Evolutionary conservation across 2,329 filamentous ascomycete species (phyloP).

Genomic region (Chaetothyriales sp.): DNA sequence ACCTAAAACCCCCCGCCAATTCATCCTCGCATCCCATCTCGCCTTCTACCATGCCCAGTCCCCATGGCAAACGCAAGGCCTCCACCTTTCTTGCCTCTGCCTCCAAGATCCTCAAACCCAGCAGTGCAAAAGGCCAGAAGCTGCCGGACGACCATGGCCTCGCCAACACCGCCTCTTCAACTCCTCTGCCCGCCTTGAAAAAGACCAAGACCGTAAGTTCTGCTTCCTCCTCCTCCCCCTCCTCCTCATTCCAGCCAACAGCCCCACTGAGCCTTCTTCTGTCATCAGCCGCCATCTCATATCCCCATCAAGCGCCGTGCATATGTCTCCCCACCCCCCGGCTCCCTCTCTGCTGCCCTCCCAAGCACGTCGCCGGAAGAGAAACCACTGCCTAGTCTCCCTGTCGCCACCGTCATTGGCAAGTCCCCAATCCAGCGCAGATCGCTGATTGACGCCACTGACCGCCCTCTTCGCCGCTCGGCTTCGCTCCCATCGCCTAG

Average conservation of each 20-base stretch:
- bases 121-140: not conserved
- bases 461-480: constrained; percentile 19
- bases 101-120: not conserved
- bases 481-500: constrained; percentile 8
- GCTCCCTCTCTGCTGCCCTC: too few species aligned
- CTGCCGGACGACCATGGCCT: not conserved
- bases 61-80: not conserved
- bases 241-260: not conserved
- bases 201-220: not conserved
- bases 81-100: not conserved
- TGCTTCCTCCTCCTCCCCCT: not conserved
- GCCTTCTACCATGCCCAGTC: not conserved
- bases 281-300: not conserved
- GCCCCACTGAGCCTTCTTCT: not conserved
- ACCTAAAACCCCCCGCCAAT: not conserved
- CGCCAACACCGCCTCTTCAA: not conserved
- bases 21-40: not conserved
- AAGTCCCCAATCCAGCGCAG: constrained; percentile 13
- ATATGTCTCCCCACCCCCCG: not conserved
- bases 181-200: not conserved
- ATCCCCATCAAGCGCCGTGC: not conserved
- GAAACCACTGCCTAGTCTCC: constrained; percentile 22
- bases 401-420: constrained; percentile 14
- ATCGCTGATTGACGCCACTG: constrained; percentile 21
- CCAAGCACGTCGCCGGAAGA: constrained; percentile 12